Percentiles rank a stretch among this genome's conserved stretches.
Conservation (phyloP, 495 filamentous ascomycete genomes). For the Trichocladium uniseriatum region DNA sequence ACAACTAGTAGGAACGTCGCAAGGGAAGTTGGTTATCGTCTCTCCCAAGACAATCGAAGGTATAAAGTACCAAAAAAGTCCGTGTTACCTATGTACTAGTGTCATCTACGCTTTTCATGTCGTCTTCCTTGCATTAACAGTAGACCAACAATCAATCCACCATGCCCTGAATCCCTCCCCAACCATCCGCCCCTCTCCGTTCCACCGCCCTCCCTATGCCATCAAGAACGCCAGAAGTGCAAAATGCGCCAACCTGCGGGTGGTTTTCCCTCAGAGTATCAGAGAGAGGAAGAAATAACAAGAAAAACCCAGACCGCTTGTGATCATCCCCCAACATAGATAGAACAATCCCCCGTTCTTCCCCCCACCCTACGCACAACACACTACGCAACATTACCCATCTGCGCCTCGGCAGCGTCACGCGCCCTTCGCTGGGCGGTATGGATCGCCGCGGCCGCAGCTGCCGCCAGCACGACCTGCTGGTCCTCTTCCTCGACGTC, state of each 20-base stretch:
- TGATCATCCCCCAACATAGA: neutral
- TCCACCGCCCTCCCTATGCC: neutral
- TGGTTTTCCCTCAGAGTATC: neutral
- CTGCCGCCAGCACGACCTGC: neutral
- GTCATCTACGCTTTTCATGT: conserved; percentile 4
- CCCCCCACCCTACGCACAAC: neutral
- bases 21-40: too few relatives aligned
- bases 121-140: conserved; percentile 1
- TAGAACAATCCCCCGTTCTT: too few relatives aligned
- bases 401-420: neutral
- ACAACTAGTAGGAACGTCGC: too few relatives aligned
- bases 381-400: conserved; percentile 10
- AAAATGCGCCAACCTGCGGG: conserved; percentile 16
- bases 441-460: too few relatives aligned
- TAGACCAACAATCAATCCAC: neutral
- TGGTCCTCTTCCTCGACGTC: conserved; percentile 25
- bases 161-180: neutral
- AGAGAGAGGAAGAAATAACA: neutral
- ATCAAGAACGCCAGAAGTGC: conserved; percentile 16
- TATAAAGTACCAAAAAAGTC: neutral
- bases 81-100: neutral
- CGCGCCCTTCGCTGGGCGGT: neutral
- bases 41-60: too few relatives aligned
- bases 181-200: neutral
- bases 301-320: neutral